Evolutionary conservation across 805 yeast species (phyloP).

Genomic region (Myxozyma kluyveri): DNA sequence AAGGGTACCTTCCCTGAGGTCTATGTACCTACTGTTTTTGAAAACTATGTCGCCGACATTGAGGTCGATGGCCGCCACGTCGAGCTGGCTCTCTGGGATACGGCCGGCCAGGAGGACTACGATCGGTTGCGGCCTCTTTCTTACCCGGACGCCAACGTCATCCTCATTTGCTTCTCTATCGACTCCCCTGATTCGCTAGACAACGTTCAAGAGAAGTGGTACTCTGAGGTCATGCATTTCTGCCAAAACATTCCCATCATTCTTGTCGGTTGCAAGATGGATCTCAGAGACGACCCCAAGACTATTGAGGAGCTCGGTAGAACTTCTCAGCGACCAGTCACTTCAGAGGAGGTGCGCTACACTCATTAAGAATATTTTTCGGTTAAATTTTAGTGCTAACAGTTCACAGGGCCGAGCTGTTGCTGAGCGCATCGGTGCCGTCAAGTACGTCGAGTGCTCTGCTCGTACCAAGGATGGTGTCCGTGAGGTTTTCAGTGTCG

Average conservation of each 20-base stretch:
- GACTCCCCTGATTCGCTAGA: constrained; percentile 90
- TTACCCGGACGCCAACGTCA: constrained; percentile 90
- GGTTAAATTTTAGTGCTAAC: neutral
- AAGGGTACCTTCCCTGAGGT: constrained; percentile 92
- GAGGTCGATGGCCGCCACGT: constrained; percentile 88
- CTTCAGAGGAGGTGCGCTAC: constrained; percentile 56
- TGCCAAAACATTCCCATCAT: constrained; percentile 93
- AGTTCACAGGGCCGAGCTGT: constrained; percentile 63
- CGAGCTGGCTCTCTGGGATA: constrained; percentile 95
- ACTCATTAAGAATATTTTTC: neutral
- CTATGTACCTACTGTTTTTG: constrained; percentile 94
- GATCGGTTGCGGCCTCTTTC: constrained; percentile 89
- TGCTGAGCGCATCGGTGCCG: constrained; percentile 86
- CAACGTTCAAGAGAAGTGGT: constrained; percentile 95
- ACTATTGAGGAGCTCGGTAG: constrained; percentile 72
- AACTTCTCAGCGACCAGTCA: constrained; percentile 75
- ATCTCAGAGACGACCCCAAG: constrained; percentile 76
- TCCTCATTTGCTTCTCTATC: constrained; percentile 84
- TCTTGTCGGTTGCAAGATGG: constrained; percentile 87
- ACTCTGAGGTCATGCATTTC: constrained; percentile 87
- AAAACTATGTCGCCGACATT: constrained; percentile 95
- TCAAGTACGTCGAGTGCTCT: constrained; percentile 85
- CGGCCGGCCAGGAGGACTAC: constrained; percentile 98
- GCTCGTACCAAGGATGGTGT: constrained; percentile 91
- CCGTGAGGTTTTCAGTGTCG: constrained; percentile 87